Conservation (phyloP, 164 flowering plant species). For the Dillenia suffruticosa region DNA sequence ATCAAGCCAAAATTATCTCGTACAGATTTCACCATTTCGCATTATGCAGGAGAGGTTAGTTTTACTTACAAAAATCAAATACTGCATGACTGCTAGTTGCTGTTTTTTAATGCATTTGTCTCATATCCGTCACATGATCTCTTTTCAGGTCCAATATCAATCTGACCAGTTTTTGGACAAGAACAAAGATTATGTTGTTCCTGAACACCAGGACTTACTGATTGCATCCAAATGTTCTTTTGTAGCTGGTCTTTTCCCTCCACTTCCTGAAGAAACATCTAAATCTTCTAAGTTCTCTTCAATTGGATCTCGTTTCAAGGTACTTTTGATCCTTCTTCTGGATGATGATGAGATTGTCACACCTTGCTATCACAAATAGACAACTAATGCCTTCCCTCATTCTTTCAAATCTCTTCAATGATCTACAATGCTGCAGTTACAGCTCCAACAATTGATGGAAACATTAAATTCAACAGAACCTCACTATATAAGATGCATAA, state of each 20-base stretch:
- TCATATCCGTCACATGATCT: neutral
- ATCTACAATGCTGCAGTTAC: slow-evolving; percentile 42
- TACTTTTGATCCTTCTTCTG: slow-evolving; percentile 11
- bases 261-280: slow-evolving; percentile 50
- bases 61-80: neutral
- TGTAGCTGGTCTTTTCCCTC: slow-evolving; percentile 75
- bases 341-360: no score
- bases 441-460: slow-evolving; percentile 68
- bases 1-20: slow-evolving; percentile 74
- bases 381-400: no score
- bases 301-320: slow-evolving; percentile 82
- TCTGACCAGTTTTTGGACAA: slow-evolving; percentile 78
- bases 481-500: slow-evolving; percentile 74
- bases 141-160: slow-evolving; percentile 58
- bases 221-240: slow-evolving; percentile 62
- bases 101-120: neutral
- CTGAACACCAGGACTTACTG: slow-evolving; percentile 71
- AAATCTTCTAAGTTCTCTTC: slow-evolving; percentile 78
- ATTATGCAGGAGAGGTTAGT: slow-evolving; percentile 80
- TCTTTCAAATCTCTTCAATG: no score
- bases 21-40: slow-evolving; percentile 62
- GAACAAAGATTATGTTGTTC: slow-evolving; percentile 78
- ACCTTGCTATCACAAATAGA: no score
- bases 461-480: slow-evolving; percentile 73
- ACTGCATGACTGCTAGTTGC: no score